Evolutionary conservation across 176 grass and related monocot species (phyloP).

Genomic region (Zizania latifolia): DNA sequence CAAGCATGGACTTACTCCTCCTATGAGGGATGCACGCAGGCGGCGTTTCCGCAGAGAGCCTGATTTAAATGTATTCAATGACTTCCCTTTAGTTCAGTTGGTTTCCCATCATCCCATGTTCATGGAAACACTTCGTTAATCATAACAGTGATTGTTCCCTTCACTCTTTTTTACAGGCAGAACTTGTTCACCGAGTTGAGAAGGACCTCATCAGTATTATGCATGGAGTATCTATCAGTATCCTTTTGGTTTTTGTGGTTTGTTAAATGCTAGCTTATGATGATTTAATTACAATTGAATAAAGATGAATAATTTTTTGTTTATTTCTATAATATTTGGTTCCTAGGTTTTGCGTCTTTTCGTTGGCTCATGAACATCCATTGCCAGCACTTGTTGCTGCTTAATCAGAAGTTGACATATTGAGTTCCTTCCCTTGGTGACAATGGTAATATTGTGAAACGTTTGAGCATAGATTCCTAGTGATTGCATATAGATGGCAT

Average conservation of each 20-base stretch:
- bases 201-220: conserved; percentile 72
- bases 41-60: conserved; percentile 81
- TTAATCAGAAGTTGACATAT: not conserved
- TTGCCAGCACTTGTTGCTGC: not conserved
- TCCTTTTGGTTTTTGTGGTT: conserved; percentile 50
- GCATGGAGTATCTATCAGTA: conserved; percentile 58
- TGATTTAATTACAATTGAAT: not conserved
- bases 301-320: not conserved
- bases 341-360: not conserved
- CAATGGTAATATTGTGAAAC: not conserved
- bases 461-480: not conserved
- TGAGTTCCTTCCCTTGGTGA: not conserved
- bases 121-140: conserved; percentile 13
- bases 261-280: not conserved
- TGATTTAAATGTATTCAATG: conserved; percentile 63
- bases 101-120: conserved; percentile 24
- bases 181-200: conserved; percentile 71
- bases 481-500: not conserved
- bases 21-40: conserved; percentile 79
- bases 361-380: not conserved
- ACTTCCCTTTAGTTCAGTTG: conserved; percentile 2
- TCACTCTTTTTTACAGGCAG: conserved; percentile 44
- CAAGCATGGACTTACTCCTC: conserved; percentile 90
- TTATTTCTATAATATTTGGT: not conserved
- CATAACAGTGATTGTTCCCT: conserved; percentile 9